A percentile compares a stretch with the other conserved stretches of the same genome.
Conservation (phyloP, 1,139 yeast species). For the Yarrowia galli region DNA sequence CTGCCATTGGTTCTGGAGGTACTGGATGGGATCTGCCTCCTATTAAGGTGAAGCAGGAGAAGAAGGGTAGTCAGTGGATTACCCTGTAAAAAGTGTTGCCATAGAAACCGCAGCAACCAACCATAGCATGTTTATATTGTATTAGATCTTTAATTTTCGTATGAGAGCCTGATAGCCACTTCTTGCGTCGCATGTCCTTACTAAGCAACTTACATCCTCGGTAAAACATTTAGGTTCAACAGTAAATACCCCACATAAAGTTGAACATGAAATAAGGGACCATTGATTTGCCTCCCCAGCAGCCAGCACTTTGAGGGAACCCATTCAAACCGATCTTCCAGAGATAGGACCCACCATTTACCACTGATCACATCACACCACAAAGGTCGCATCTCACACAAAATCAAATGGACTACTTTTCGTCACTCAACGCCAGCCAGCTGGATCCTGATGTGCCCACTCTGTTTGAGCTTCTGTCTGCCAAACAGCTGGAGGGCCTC, state of each 20-base stretch:
- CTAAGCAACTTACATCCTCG: slow-evolving; percentile 8
- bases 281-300: slow-evolving; percentile 24
- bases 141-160: background rate
- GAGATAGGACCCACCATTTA: background rate
- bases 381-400: background rate
- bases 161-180: too few species aligned
- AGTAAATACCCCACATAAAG: slow-evolving; percentile 29
- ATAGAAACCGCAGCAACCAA: background rate
- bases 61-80: slow-evolving; percentile 52
- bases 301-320: too few species aligned
- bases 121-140: slow-evolving; percentile 18
- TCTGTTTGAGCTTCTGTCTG: slow-evolving; percentile 79
- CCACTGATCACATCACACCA: background rate
- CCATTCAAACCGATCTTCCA: background rate
- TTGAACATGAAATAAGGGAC: slow-evolving; percentile 25
- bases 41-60: slow-evolving; percentile 74
- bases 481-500: slow-evolving; percentile 77
- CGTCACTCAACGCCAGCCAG: slow-evolving; percentile 78
- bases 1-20: slow-evolving; percentile 80
- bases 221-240: slow-evolving; percentile 1
- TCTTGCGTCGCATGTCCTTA: too few species aligned
- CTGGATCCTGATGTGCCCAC: slow-evolving; percentile 81
- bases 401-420: slow-evolving; percentile 74
- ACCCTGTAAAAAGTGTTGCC: background rate
- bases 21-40: slow-evolving; percentile 95